phyloP scores from a whole-genome alignment of 2,329 filamentous ascomycete species.

The Thielaviopsis musarum region DNA sequence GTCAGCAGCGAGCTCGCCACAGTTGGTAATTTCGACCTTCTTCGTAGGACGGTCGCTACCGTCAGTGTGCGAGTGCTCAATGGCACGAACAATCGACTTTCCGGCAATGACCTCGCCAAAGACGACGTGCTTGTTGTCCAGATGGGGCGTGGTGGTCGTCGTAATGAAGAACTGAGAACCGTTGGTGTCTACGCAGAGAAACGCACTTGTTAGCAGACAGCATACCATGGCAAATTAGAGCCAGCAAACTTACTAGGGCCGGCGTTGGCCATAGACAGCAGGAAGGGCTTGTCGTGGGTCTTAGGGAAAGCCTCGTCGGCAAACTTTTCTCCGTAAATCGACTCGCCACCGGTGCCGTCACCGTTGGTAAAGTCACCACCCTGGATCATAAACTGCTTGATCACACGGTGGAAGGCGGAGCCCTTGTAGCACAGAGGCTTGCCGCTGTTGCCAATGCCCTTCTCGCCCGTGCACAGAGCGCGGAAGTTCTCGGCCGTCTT shows the following conservation, averaged over 20 bases:
- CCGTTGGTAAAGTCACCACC: constrained; percentile 92
- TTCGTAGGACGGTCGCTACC: constrained; percentile 59
- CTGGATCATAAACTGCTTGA: constrained; percentile 98
- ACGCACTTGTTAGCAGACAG: background rate
- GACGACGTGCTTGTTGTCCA: constrained; percentile 93
- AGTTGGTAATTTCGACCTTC: constrained; percentile 63
- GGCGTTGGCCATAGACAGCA: constrained; percentile 96
- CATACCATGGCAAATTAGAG: background rate
- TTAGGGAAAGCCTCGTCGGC: constrained; percentile 88
- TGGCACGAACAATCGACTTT: constrained; percentile 76
- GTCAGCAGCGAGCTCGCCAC: constrained; percentile 64
- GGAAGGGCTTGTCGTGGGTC: constrained; percentile 84
- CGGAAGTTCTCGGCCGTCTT: constrained; percentile 97
- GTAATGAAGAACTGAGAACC: constrained; percentile 98
- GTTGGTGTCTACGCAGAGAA: constrained; percentile 52
- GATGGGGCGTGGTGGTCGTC: constrained; percentile 82
- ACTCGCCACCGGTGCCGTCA: constrained; percentile 91
- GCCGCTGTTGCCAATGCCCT: constrained; percentile 64
- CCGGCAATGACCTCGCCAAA: constrained; percentile 89
- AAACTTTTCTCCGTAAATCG: constrained; percentile 95
- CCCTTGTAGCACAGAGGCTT: constrained; percentile 89
- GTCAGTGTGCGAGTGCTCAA: constrained; percentile 68
- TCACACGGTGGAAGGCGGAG: constrained; percentile 85
- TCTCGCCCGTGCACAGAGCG: constrained; percentile 85
- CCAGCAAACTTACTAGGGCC: constrained; percentile 50